Evolutionary conservation across 1,139 yeast species (phyloP).

Genomic region (Candida albicans): DNA sequence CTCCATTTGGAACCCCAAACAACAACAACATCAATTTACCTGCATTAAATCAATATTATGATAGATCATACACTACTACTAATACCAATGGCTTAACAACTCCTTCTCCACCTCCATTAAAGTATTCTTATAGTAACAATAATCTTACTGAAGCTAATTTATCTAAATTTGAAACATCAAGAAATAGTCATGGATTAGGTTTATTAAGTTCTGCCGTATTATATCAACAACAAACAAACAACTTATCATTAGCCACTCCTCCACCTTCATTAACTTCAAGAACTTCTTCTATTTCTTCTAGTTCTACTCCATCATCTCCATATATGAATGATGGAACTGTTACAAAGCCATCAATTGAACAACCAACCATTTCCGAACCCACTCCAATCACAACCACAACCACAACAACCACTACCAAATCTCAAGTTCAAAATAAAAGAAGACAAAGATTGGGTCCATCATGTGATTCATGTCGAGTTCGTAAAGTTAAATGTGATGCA

Average conservation of each 20-base stretch:
- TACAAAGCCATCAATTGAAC: slow-evolving; percentile 1
- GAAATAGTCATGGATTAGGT: slow-evolving; percentile 15
- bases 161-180: slow-evolving; percentile 12
- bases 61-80: not conserved
- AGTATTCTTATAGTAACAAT: slow-evolving; percentile 1
- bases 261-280: slow-evolving; percentile 18
- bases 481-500: slow-evolving; percentile 77
- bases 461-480: slow-evolving; percentile 69
- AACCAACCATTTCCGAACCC: no score
- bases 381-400: slow-evolving; percentile 2
- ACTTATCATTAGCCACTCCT: not conserved
- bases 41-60: slow-evolving; percentile 7
- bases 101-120: slow-evolving; percentile 1
- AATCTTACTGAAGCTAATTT: slow-evolving; percentile 15
- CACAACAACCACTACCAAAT: slow-evolving; percentile 1
- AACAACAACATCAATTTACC: slow-evolving; percentile 10
- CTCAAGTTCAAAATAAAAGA: slow-evolving; percentile 24
- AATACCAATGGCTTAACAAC: slow-evolving; percentile 5
- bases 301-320: slow-evolving; percentile 16
- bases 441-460: slow-evolving; percentile 75
- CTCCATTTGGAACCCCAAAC: slow-evolving; percentile 5
- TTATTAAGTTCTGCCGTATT: slow-evolving; percentile 16
- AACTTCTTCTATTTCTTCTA: slow-evolving; percentile 12
- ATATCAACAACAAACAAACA: slow-evolving; percentile 9
- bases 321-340: no score